phyloP scores from a whole-genome alignment of 148 eudicot genomes.

The Silene latifolia region DNA sequence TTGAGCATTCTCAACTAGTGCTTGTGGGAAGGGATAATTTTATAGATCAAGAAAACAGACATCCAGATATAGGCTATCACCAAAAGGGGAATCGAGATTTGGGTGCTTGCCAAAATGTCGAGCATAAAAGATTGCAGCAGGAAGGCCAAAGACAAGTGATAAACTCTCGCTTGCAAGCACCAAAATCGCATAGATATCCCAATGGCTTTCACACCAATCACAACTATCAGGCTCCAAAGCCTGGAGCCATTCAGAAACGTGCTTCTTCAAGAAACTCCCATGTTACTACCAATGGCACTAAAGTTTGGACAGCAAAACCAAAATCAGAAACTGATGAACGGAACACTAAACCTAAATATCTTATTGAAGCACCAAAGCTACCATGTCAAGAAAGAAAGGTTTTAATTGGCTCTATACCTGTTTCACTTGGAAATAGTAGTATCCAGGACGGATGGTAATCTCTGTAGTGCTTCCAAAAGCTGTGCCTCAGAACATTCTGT shows the following conservation, averaged over 20 bases:
- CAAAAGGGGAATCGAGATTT: conserved; percentile 34
- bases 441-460: conserved; percentile 24
- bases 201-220: conserved; percentile 44
- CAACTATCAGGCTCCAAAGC: conserved; percentile 39
- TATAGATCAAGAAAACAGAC: conserved; percentile 28
- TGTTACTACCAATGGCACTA: conserved; percentile 35
- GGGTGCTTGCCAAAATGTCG: conserved; percentile 30
- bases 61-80: conserved; percentile 27
- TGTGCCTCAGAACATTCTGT: conserved; percentile 21
- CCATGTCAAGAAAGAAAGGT: conserved; percentile 38
- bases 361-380: conserved; percentile 28
- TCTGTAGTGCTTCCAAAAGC: conserved; percentile 14
- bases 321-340: conserved; percentile 44
- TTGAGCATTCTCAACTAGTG: conserved; percentile 34
- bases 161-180: conserved; percentile 51
- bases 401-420: conserved; percentile 81
- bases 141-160: conserved; percentile 32
- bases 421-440: conserved; percentile 38
- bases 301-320: conserved; percentile 70
- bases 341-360: conserved; percentile 20
- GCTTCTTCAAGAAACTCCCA: conserved; percentile 38
- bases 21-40: conserved; percentile 24
- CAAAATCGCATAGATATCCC: conserved; percentile 44
- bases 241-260: conserved; percentile 44
- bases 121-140: conserved; percentile 26